Conservation (phyloP, 2,329 filamentous ascomycete species). For the Aspergillus carbonarius region DNA sequence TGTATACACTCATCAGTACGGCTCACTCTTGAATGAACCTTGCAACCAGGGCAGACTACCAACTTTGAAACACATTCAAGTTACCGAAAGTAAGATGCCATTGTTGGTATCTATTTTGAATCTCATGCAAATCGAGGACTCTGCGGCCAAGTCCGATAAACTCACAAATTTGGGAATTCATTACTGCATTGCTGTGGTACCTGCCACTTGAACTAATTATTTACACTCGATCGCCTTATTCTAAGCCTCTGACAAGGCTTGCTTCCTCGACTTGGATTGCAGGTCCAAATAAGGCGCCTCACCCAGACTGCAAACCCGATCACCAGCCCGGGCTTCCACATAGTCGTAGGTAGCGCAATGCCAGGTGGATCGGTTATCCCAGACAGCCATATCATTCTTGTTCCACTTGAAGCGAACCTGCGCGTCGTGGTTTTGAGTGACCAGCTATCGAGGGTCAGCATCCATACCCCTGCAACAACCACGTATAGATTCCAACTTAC, state of each 20-base stretch:
- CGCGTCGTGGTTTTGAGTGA: conserved; percentile 52
- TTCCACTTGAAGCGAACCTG: conserved; percentile 53
- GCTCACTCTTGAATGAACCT: no score
- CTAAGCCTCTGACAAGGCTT: conserved; percentile 27
- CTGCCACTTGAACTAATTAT: neutral
- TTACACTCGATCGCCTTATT: no score
- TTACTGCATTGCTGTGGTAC: neutral
- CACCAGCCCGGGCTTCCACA: conserved; percentile 45
- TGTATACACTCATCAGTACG: no score
- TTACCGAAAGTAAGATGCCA: neutral
- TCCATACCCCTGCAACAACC: neutral
- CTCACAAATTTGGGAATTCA: neutral
- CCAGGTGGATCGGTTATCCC: conserved; percentile 39
- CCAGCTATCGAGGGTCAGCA: conserved; percentile 12
- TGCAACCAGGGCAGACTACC: no score
- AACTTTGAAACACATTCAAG: no score
- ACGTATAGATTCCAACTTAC: conserved; percentile 19
- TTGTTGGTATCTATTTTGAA: neutral
- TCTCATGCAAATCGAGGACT: neutral
- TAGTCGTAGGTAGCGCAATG: conserved; percentile 41
- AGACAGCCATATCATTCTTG: conserved; percentile 44
- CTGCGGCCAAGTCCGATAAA: neutral
- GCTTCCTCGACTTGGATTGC: conserved; percentile 36
- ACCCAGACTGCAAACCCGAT: conserved; percentile 52
- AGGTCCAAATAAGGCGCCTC: conserved; percentile 55